Evolutionary conservation across 2,329 filamentous ascomycete genomes (phyloP).

Genomic region (Corniculantispora saksenae): DNA sequence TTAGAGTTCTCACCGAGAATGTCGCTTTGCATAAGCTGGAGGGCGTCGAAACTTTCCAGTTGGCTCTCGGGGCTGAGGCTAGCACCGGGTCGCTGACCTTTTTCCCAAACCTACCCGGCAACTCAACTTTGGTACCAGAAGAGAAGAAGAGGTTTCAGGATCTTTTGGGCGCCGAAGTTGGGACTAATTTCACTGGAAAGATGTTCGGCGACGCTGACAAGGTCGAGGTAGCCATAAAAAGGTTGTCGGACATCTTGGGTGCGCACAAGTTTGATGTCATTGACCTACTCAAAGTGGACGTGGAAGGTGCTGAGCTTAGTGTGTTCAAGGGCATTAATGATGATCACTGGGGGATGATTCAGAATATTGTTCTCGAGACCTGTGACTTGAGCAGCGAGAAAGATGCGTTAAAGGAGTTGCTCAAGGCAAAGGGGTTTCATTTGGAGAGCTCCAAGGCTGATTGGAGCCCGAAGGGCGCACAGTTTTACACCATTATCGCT

Average conservation of each 20-base stretch:
- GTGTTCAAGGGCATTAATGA: constrained; percentile 27
- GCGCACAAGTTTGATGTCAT: constrained; percentile 21
- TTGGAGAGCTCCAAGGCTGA: constrained; percentile 20
- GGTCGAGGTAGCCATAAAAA: constrained; percentile 20
- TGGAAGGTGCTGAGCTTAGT: constrained; percentile 29
- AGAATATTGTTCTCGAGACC: constrained; percentile 26
- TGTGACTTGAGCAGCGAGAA: constrained; percentile 21
- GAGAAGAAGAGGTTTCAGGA: constrained; percentile 20
- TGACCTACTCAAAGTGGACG: constrained; percentile 32
- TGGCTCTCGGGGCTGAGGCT: constrained; percentile 19
- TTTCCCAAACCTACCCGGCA: constrained; percentile 26
- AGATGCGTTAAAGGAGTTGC: constrained; percentile 22
- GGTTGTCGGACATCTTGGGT: constrained; percentile 25
- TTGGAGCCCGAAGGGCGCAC: constrained; percentile 11
- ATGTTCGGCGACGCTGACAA: constrained; percentile 12
- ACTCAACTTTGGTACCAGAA: constrained; percentile 26
- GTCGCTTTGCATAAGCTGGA: constrained; percentile 22
- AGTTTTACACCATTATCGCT: constrained; percentile 19
- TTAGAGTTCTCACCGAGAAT: constrained; percentile 23
- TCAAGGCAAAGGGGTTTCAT: constrained; percentile 25
- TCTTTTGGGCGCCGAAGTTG: constrained; percentile 6
- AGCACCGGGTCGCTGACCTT: constrained; percentile 21
- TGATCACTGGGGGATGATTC: constrained; percentile 25
- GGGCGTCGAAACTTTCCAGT: constrained; percentile 19
- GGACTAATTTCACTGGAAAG: constrained; percentile 17